Percentiles rank a stretch among this genome's conserved stretches.
These are phyloP conservation scores for Whalleya microplaca DNA, from an alignment of 2,329 filamentous ascomycete genomes.

Conservation along the genomic window DNA sequence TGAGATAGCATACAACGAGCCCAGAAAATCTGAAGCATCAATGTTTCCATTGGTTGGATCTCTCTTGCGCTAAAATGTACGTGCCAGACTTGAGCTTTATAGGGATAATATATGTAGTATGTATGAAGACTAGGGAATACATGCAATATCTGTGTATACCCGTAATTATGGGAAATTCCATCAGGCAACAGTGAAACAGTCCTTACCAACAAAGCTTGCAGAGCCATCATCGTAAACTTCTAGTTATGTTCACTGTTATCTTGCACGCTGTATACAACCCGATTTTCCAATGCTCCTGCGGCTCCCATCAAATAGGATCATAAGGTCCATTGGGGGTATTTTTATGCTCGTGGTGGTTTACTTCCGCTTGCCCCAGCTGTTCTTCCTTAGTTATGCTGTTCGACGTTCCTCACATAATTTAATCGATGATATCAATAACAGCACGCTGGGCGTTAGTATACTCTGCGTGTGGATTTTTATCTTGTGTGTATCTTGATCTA, in stretches of 20 bases:
- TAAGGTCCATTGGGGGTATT: neutral
- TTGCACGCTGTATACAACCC: neutral
- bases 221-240: neutral
- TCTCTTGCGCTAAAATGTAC: neutral
- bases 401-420: neutral
- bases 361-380: neutral
- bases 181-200: too few relatives aligned
- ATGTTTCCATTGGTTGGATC: neutral
- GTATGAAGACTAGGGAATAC: neutral
- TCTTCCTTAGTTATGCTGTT: neutral
- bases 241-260: neutral
- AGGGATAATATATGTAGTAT: neutral
- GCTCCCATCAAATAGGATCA: neutral
- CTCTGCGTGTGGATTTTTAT: neutral
- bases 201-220: too few relatives aligned
- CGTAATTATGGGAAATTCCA: too few relatives aligned
- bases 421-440: slow-evolving; percentile 18
- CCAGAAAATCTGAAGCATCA: neutral
- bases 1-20: neutral
- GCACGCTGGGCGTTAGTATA: slow-evolving; percentile 20
- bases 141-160: too few relatives aligned
- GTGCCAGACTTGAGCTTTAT: neutral
- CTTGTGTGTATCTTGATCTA: neutral
- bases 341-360: neutral
- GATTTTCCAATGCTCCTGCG: neutral